These are phyloP conservation scores for Crucihimalaya himalaica DNA, from an alignment of 345 rosid species.

Conservation along the genomic window DNA sequence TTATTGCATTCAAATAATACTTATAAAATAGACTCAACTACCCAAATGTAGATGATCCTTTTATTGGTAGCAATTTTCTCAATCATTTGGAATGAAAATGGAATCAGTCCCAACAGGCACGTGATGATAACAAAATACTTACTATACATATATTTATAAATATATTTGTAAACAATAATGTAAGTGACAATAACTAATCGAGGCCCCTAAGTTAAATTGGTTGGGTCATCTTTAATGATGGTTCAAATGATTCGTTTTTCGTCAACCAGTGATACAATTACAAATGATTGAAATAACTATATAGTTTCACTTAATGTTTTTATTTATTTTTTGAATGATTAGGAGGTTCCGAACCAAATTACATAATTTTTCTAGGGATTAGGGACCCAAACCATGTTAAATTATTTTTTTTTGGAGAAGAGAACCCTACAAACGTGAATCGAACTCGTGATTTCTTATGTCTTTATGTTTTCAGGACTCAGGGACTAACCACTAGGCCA, in stretches of 20 bases:
- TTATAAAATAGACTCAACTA: background rate
- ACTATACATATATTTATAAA: background rate
- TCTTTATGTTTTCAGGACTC: too few species aligned
- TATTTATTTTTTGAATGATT: too few species aligned
- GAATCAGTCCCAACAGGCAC: constrained; percentile 25
- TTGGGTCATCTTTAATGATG: background rate
- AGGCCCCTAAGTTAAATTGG: background rate
- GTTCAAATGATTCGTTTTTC: background rate
- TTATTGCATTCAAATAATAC: background rate
- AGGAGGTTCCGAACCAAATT: too few species aligned
- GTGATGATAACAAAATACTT: constrained; percentile 9
- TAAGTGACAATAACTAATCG: constrained; percentile 20
- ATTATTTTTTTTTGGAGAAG: too few species aligned
- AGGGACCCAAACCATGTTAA: too few species aligned
- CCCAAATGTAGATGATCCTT: background rate
- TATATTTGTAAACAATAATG: constrained; percentile 7
- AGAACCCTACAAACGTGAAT: too few species aligned
- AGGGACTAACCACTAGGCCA: too few species aligned
- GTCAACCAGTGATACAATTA: constrained; percentile 5
- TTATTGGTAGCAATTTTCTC: background rate
- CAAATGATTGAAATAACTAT: constrained; percentile 8
- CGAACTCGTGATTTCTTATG: too few species aligned
- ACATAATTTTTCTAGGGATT: too few species aligned
- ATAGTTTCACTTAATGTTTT: background rate
- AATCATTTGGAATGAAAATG: background rate